Conservation (phyloP, 768 basidiomycete species). For the Glaciozyma antarctica region DNA sequence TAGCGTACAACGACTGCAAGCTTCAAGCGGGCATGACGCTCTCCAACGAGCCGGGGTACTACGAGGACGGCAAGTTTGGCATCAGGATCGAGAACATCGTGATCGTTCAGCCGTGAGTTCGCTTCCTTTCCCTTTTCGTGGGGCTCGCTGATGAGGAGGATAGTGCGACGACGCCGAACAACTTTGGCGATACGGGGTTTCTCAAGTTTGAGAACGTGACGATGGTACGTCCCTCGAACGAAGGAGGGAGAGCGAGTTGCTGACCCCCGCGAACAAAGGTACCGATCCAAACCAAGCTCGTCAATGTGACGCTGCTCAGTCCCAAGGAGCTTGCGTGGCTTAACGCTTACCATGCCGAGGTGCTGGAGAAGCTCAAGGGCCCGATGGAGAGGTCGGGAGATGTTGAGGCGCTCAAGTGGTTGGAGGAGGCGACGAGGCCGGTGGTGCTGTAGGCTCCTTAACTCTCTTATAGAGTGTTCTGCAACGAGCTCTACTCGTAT, state of each 20-base stretch:
- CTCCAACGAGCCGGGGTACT: constrained; percentile 50
- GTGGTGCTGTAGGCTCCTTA: not conserved
- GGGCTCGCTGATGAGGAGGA: too few species aligned
- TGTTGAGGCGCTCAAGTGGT: constrained; percentile 39
- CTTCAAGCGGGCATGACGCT: constrained; percentile 81
- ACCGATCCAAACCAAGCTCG: constrained; percentile 77
- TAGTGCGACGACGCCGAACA: too few species aligned
- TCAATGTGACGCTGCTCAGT: constrained; percentile 56
- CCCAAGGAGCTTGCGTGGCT: constrained; percentile 69
- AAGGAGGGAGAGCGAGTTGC: not conserved
- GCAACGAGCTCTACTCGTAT: too few species aligned
- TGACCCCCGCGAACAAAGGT: constrained; percentile 43
- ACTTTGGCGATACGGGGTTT: not conserved
- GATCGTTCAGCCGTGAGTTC: constrained; percentile 44
- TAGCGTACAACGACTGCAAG: constrained; percentile 29
- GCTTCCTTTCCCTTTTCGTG: not conserved
- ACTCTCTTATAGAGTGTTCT: too few species aligned
- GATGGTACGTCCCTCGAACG: not conserved
- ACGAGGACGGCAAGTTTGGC: constrained; percentile 68
- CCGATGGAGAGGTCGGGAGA: constrained; percentile 53
- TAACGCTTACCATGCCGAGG: constrained; percentile 70
- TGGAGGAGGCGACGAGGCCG: not conserved
- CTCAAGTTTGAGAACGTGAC: not conserved
- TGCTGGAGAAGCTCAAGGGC: constrained; percentile 62
- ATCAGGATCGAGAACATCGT: constrained; percentile 88